Conservation (phyloP, 805 yeast genomes). For the Blastobotrys attinorum region DNA sequence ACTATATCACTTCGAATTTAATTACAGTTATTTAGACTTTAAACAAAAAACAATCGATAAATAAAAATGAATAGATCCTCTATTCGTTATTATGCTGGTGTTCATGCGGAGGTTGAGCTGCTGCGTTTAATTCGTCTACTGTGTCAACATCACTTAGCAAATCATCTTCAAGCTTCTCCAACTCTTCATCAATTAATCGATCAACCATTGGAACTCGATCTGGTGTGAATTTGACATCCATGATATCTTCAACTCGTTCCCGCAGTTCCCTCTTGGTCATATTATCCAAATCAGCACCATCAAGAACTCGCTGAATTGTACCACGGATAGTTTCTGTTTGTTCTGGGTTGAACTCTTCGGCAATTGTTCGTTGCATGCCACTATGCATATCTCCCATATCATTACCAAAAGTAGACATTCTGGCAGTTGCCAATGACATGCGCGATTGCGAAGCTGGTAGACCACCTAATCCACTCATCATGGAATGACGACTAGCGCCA, state of each 20-base stretch:
- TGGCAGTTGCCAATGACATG: background rate
- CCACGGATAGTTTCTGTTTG: slow-evolving; percentile 14
- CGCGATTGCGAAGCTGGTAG: slow-evolving; percentile 2
- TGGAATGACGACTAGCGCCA: background rate
- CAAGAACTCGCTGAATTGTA: slow-evolving; percentile 26
- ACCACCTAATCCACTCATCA: background rate
- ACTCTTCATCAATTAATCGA: slow-evolving; percentile 29
- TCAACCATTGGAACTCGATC: slow-evolving; percentile 27
- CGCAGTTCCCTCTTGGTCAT: slow-evolving; percentile 31
- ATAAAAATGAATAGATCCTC: no score
- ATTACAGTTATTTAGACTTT: no score
- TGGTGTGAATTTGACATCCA: slow-evolving; percentile 27
- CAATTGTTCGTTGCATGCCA: slow-evolving; percentile 2
- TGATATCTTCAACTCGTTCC: slow-evolving; percentile 29
- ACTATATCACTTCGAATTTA: no score
- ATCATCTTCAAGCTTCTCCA: slow-evolving; percentile 20
- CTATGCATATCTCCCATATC: slow-evolving; percentile 4
- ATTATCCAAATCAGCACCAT: slow-evolving; percentile 27
- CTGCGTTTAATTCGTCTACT: background rate
- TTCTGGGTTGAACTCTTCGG: slow-evolving; percentile 8
- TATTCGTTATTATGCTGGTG: no score
- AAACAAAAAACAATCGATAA: no score
- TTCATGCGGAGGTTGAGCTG: no score
- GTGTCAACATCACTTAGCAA: background rate
- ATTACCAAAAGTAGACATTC: background rate